Evolutionary conservation across 768 basidiomycete genomes (phyloP), one percentile per base, ranked within the genome.

Genomic region (Boletus sp.): DNA sequence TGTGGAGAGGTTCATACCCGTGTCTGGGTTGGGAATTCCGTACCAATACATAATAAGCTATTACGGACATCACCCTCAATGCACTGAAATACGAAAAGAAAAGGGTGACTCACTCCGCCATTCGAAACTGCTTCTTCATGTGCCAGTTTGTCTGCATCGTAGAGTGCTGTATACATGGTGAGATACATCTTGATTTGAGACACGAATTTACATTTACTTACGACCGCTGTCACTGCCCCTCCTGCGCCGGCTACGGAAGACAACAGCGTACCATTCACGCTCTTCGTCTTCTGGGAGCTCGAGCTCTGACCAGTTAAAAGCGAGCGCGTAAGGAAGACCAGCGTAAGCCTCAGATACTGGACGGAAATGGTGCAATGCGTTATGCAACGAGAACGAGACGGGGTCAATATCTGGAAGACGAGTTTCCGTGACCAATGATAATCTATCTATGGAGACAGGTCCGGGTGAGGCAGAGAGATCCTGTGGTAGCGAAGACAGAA

Each of bases 41-140:
- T 94, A 95, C 95, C 96, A 98, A 71, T 98, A 98, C 69, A 95
- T 77, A 51, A 97, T 82, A 33, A 98, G 77, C 83, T 92, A 56
- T 40, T 47, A 37, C 24, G 44, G 33, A 41, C n/a, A 8, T 14
- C 12, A 20, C 20, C 32, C 41, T 67, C 50, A 61, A 41, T 50
- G 18, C 18, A 36, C 17, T 51, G 24, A 39, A 45, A 51, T 30
- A 14, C 11, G 18, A 54, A 50, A 11, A 4, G 12, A 33, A 8
- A 41, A 45, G 20, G 44, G 24, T 18, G 47, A 77, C 86, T 69
- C 68, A 92, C 89, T 18, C 92, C 92, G 61, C 92, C 91, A 56
- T 90, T 92, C 41, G 79, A 78, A 29, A 98, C 83, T 0, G 96
- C 96, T 71, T 98, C 96, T 73, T 95, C 92, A 65, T 98, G 95